Base-by-base conservation (phyloP, 257 asterid genomes). In the Lithospermum erythrorhizon region DNA sequence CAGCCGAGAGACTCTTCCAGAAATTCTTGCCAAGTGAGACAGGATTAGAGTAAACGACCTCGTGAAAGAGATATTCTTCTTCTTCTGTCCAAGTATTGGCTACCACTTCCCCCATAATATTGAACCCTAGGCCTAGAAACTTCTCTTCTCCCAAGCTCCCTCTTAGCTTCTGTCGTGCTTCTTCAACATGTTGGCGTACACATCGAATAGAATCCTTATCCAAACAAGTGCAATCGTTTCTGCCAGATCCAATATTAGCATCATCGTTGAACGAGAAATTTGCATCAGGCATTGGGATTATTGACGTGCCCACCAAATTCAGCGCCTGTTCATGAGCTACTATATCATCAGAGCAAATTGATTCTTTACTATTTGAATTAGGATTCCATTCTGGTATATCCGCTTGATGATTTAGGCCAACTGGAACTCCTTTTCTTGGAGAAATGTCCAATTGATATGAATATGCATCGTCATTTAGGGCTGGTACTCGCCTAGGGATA, bases 201-300 rank as follows among this genome's bases (percentile, higher is more conserved):
- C 98, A 91, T 74, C 94, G 78, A 57, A 82, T 71, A 61, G 98
- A 88, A 53, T 91, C 96, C 76, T 61, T 53, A 64, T 86, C 96
- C 45, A 58, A 64, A 70, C 95, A 91, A 58, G 37, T 47, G 64
- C 95, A 86, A 41, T 77, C 79, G 24, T 49, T 66, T 81, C 87
- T 75, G 58, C 93, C 87, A 56, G 67, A 61, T 27, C 83, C 90
- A 59, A 77, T 67, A 32, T 71, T 68, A 21, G 58, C 64, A 45
- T 71, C 79, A 22, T 66, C 69, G 37, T 57, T 24, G 49, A 73
- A 55, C 37, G 79, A 62, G 59, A 60, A 63, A 22, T 67, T 70
- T 25, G 56, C 55, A 9, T 77, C 75, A 6, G 91, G 80, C 79
- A 77, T 69, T 8, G 76, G 65, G 57, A 86, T 59, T 66, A 84